These are phyloP conservation scores for Lunularia cruciata DNA, from an alignment of 225 moss, liverwort and hornwort genomes.

Conservation along the genomic window DNA sequence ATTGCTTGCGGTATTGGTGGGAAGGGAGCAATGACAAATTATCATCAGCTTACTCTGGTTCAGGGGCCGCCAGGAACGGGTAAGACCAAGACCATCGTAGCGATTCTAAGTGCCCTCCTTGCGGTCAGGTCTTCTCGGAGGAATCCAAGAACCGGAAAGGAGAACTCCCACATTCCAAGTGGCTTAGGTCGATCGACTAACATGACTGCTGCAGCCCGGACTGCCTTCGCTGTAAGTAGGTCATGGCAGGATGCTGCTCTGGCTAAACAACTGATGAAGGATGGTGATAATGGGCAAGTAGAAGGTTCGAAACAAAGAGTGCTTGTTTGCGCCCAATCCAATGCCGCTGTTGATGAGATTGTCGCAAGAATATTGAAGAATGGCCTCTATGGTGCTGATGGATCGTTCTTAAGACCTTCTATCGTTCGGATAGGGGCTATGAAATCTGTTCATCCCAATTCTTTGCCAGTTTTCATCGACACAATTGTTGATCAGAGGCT, in stretches of 20 bases:
- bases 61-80: constrained; percentile 99
- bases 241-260: constrained; percentile 94
- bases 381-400: constrained; percentile 70
- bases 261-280: constrained; percentile 67
- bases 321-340: constrained; percentile 96
- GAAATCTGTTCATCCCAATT: constrained; percentile 81
- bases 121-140: constrained; percentile 46
- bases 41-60: constrained; percentile 84
- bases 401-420: constrained; percentile 68
- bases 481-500: constrained; percentile 81
- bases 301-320: constrained; percentile 61
- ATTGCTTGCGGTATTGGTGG: constrained; percentile 67
- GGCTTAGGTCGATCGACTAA: constrained; percentile 4
- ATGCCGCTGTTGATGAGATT: constrained; percentile 95
- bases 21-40: constrained; percentile 50
- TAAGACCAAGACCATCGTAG: constrained; percentile 91
- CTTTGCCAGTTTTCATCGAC: constrained; percentile 81
- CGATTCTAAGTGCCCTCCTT: constrained; percentile 82
- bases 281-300: constrained; percentile 33
- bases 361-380: constrained; percentile 77
- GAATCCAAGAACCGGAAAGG: constrained; percentile 30
- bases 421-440: constrained; percentile 80
- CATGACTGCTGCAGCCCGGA: constrained; percentile 41
- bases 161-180: constrained; percentile 28
- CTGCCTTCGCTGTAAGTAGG: constrained; percentile 63